These are phyloP conservation scores for Flaveria brownii DNA, from an alignment of 129 eudicot species.

Conservation along the genomic window DNA sequence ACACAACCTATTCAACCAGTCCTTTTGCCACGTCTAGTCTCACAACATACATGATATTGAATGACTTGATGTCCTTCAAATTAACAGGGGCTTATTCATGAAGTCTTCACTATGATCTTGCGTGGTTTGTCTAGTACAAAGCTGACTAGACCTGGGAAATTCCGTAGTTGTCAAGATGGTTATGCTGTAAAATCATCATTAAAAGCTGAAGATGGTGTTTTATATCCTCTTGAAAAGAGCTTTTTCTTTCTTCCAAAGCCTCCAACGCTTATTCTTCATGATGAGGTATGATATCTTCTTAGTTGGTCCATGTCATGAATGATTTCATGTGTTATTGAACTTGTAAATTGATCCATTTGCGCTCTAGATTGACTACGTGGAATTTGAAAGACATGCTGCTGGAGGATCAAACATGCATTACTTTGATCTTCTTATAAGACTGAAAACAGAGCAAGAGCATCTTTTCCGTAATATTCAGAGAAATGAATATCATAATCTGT, in stretches of 20 bases:
- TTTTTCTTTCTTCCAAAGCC: conserved; percentile 97
- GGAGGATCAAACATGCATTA: conserved; percentile 98
- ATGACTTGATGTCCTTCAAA: conserved; percentile 8
- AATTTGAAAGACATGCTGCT: conserved; percentile 93
- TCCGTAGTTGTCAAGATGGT: conserved; percentile 88
- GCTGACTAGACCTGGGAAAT: conserved; percentile 86
- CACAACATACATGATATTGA: neutral
- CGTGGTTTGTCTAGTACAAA: conserved; percentile 92
- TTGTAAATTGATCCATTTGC: neutral
- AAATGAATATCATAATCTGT: conserved; percentile 83
- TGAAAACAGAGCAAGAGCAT: conserved; percentile 94
- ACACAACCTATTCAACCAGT: neutral
- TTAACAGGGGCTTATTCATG: conserved; percentile 85
- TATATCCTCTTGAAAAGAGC: conserved; percentile 94
- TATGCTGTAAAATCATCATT: conserved; percentile 93
- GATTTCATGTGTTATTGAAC: conserved; percentile 10
- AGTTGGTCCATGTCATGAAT: conserved; percentile 5
- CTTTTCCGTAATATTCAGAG: conserved; percentile 97
- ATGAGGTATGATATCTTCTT: conserved; percentile 56
- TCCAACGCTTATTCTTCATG: conserved; percentile 96
- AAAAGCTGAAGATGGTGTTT: conserved; percentile 96
- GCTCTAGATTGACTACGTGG: conserved; percentile 85
- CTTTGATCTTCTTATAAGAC: conserved; percentile 82
- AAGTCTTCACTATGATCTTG: conserved; percentile 71
- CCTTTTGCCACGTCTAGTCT: neutral